A percentile compares a stretch with the other conserved stretches of the same genome.
phyloP scores from a whole-genome alignment of 2,329 filamentous ascomycete genomes.

The Fusarium acutatum region DNA sequence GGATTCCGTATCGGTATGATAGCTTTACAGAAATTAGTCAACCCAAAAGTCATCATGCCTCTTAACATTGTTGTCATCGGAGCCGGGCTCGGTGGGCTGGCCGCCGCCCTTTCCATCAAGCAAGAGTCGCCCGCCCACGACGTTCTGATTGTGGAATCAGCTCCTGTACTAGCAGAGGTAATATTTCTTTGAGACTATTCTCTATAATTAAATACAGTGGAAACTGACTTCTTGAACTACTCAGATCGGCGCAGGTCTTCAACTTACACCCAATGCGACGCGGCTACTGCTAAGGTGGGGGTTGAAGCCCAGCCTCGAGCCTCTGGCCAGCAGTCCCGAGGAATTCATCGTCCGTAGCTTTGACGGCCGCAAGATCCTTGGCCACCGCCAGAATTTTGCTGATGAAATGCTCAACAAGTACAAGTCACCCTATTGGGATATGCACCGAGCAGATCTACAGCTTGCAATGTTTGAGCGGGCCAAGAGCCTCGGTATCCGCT shows the following conservation, averaged over 20 bases:
- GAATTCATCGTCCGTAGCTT: conserved; percentile 6
- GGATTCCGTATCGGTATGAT: neutral
- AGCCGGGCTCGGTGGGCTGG: neutral
- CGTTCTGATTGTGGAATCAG: neutral
- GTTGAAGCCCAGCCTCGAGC: neutral
- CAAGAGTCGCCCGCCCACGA: neutral
- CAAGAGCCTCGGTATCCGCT: neutral
- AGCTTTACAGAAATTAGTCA: neutral
- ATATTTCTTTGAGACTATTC: neutral
- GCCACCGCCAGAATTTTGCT: neutral
- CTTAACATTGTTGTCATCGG: conserved; percentile 8
- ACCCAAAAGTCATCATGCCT: neutral
- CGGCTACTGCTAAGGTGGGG: neutral
- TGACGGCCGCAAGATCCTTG: conserved; percentile 2
- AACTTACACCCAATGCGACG: neutral
- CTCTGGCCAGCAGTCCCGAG: neutral
- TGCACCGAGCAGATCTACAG: conserved; percentile 13
- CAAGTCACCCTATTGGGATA: neutral
- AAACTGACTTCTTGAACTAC: neutral
- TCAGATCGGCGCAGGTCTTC: neutral
- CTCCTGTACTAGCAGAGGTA: neutral
- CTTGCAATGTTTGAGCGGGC: neutral
- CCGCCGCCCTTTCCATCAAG: conserved; percentile 8
- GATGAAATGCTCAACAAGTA: conserved; percentile 6
- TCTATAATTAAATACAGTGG: neutral